Conservation (phyloP, 2,329 filamentous ascomycete species). For the Colletotrichum godetiae region DNA sequence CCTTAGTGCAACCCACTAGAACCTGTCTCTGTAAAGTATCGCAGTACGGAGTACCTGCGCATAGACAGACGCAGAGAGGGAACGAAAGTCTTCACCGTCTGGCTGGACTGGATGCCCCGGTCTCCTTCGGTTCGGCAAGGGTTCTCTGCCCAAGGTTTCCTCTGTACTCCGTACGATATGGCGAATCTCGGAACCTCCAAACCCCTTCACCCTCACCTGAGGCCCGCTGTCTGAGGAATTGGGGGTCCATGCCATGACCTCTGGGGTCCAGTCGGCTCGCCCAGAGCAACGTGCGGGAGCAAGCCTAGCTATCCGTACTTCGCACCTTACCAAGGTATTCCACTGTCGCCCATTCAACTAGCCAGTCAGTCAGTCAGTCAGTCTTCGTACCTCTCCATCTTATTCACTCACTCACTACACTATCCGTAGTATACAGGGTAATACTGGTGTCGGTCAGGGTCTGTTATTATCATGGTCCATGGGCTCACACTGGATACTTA, state of each 20-base stretch:
- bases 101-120: background rate
- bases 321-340: background rate
- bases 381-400: too few relatives aligned
- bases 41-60: background rate
- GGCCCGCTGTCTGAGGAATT: background rate
- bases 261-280: conserved; percentile 14
- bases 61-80: background rate
- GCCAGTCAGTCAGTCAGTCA: too few relatives aligned
- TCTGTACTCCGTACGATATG: background rate
- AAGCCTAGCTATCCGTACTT: background rate
- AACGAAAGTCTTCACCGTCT: background rate
- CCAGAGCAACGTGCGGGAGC: background rate
- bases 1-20: background rate
- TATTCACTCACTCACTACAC: too few relatives aligned
- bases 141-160: background rate
- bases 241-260: conserved; percentile 14
- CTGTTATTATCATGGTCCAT: background rate
- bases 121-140: background rate
- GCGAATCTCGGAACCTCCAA: background rate
- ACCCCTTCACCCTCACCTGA: background rate
- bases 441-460: conserved; percentile 12
- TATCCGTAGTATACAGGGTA: background rate
- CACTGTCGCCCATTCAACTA: too few relatives aligned
- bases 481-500: conserved; percentile 10
- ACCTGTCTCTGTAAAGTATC: background rate